Conservation (phyloP, 352 stramenopile genomes). For the Blastocystis sp. region DNA sequence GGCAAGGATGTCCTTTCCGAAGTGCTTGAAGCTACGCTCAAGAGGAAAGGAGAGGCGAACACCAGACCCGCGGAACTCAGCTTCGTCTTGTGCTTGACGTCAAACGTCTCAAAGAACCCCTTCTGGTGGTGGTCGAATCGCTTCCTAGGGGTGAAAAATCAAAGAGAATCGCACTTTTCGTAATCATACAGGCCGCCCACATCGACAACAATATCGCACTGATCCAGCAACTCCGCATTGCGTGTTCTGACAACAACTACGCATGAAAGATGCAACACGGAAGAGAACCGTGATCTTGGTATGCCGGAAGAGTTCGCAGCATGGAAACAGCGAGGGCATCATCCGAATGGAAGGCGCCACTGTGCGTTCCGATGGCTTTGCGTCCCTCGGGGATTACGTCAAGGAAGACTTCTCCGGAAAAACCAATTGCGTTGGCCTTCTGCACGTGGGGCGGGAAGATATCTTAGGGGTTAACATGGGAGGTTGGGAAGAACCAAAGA, state of each 20-base stretch:
- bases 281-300: slow-evolving; percentile 17
- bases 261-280: not conserved
- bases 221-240: slow-evolving; percentile 16
- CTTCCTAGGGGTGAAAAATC: not conserved
- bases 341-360: slow-evolving; percentile 17
- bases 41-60: not conserved
- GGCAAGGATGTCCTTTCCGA: slow-evolving; percentile 23
- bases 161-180: slow-evolving; percentile 1
- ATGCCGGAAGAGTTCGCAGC: not conserved
- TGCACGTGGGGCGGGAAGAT: slow-evolving; percentile 11
- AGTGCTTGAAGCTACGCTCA: slow-evolving; percentile 49
- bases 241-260: slow-evolving; percentile 58
- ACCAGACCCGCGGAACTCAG: slow-evolving; percentile 59
- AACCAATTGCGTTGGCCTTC: not conserved
- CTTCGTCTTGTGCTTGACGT: slow-evolving; percentile 58
- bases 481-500: not conserved
- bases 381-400: not conserved
- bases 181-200: slow-evolving; percentile 61
- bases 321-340: slow-evolving; percentile 15
- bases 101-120: slow-evolving; percentile 19
- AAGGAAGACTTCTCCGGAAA: slow-evolving; percentile 14
- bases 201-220: slow-evolving; percentile 69
- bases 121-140: slow-evolving; percentile 65
- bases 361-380: slow-evolving; percentile 11
- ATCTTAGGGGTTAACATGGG: not conserved